phyloP scores from a whole-genome alignment of 164 flowering plant genomes.

The Vitis riparia region DNA sequence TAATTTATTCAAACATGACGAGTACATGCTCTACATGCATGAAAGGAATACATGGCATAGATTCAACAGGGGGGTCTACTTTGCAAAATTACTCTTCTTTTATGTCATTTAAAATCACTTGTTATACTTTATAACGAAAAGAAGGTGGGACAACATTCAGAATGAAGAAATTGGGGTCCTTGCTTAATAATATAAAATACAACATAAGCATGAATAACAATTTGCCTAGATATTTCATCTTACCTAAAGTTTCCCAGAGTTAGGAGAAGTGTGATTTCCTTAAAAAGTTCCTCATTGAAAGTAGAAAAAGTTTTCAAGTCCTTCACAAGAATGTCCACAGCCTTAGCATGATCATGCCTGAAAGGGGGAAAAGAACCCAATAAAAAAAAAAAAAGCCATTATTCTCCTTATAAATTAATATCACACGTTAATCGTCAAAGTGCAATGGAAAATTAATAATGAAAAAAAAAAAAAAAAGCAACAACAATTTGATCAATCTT shows the following conservation, averaged over 20 bases:
- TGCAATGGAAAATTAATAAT: slow-evolving; percentile 2
- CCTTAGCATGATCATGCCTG: slow-evolving; percentile 30
- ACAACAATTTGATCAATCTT: background rate
- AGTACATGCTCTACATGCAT: no score
- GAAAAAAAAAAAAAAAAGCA: background rate
- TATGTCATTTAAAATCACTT: no score
- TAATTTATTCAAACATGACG: no score
- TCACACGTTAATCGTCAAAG: background rate
- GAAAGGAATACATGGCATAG: no score
- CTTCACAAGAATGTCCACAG: slow-evolving; percentile 31
- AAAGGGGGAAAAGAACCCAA: background rate
- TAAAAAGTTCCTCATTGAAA: slow-evolving; percentile 31
- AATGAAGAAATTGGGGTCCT: no score
- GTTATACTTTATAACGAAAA: no score
- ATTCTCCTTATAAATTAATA: background rate
- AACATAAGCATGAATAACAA: background rate
- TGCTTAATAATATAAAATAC: background rate
- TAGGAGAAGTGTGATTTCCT: slow-evolving; percentile 31
- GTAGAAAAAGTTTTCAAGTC: slow-evolving; percentile 34
- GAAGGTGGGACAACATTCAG: no score
- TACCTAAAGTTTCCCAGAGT: slow-evolving; percentile 37
- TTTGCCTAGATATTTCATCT: background rate
- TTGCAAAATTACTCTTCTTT: no score
- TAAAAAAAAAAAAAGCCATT: background rate
- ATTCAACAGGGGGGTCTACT: no score